Evolutionary conservation across 2,329 filamentous ascomycete genomes (phyloP), one percentile per base, ranked within the genome.

Genomic region (Claviceps fusiformis): DNA sequence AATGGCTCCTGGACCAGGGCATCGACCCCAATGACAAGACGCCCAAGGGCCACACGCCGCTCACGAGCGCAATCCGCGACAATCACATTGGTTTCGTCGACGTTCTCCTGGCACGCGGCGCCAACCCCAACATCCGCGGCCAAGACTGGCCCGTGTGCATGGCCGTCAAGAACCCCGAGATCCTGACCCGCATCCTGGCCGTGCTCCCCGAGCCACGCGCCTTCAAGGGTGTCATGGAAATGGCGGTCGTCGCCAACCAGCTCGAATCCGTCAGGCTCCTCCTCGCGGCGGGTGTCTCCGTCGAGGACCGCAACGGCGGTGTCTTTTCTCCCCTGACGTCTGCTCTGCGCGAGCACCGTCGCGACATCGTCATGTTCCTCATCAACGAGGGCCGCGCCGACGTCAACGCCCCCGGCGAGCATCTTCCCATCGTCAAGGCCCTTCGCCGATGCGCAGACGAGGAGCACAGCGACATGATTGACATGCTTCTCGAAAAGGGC

Each of bases 91-190:
- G 85, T 6, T 72, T 85, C 60, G 75, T 86, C 27, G 79, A 84
- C 44, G 65, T 77, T 11, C 73, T 86, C 1, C 71, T 85, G 7
- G 65, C 70, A 3, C 73, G 78, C 33, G 82, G 82, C 11, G 82
- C 81, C 0, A 79, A 85, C 57, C 80, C 82, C 5, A 78, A 79
- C 54, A 69, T 84, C 19, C 75, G 83, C 15, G 83, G 83, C 39
- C 74, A 85, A 61, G 82, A 87, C 63, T 88, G 84, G 84, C 85
- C 85, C 0, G 73, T 87, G 11, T 83, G 78, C 65, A 82, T 87
- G 79, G 82, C 84, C 0, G 82, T 86, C 52, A 75, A 73, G 57
- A 76, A 80, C 41, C 83, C 85, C 0, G 65, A 67, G 0, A 77
- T 87, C 47, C 75, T 87, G 11, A 74, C 76, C 61, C 77, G 76